Percentiles rank a stretch among this genome's conserved stretches.
phyloP scores from a whole-genome alignment of 2,329 filamentous ascomycete genomes.

The Polychaeton citri region DNA sequence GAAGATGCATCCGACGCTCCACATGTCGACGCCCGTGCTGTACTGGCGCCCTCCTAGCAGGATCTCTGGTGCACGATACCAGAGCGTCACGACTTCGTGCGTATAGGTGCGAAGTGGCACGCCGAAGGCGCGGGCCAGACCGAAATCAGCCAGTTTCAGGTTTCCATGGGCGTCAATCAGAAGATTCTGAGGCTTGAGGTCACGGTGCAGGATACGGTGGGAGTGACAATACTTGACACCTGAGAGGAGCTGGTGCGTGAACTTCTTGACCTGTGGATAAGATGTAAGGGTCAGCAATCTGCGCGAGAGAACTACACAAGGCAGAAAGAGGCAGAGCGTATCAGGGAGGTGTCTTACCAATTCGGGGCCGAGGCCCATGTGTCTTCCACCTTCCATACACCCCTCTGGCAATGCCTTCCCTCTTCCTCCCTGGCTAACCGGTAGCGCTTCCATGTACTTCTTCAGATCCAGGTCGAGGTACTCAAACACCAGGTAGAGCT shows the following conservation, averaged over 20 bases:
- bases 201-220: slow-evolving; percentile 74
- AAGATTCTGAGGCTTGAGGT: slow-evolving; percentile 83
- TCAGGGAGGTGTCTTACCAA: slow-evolving; percentile 34
- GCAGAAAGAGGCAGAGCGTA: background rate
- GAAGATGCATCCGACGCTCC: slow-evolving; percentile 89
- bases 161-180: slow-evolving; percentile 78
- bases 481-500: slow-evolving; percentile 86
- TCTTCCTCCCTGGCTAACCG: slow-evolving; percentile 69
- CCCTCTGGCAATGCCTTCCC: slow-evolving; percentile 77
- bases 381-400: slow-evolving; percentile 41
- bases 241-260: slow-evolving; percentile 78
- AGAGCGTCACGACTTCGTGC: slow-evolving; percentile 86
- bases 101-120: slow-evolving; percentile 86
- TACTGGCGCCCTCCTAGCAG: slow-evolving; percentile 82
- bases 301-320: background rate
- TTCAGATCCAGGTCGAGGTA: slow-evolving; percentile 86
- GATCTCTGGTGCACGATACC: slow-evolving; percentile 87
- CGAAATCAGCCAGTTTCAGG: slow-evolving; percentile 82
- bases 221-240: slow-evolving; percentile 82
- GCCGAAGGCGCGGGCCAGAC: slow-evolving; percentile 77
- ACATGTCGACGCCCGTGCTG: slow-evolving; percentile 91
- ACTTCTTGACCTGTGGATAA: slow-evolving; percentile 55
- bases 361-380: slow-evolving; percentile 58
- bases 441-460: slow-evolving; percentile 90
- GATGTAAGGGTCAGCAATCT: background rate